Evolutionary conservation across 164 flowering plant species (phyloP).

Genomic region (Chimonanthus praecox): DNA sequence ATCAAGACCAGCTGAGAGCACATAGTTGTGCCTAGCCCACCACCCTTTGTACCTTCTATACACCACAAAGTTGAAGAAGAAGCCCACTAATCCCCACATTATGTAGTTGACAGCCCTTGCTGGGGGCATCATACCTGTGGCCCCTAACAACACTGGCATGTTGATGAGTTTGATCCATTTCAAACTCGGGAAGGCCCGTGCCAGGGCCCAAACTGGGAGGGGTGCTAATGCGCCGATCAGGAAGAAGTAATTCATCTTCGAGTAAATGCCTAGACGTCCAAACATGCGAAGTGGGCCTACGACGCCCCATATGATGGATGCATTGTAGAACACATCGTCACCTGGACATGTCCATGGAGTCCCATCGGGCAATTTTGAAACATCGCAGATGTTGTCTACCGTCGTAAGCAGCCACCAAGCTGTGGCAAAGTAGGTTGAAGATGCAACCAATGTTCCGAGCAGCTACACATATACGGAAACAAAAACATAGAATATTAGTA

Average conservation of each 20-base stretch:
- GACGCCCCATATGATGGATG: slow-evolving; percentile 26
- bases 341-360: slow-evolving; percentile 32
- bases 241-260: slow-evolving; percentile 8
- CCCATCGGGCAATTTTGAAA: slow-evolving; percentile 13
- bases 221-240: slow-evolving; percentile 7
- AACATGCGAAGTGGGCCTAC: slow-evolving; percentile 24
- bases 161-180: slow-evolving; percentile 53
- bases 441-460: slow-evolving; percentile 19
- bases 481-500: background rate
- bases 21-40: slow-evolving; percentile 69
- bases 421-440: slow-evolving; percentile 16
- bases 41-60: slow-evolving; percentile 39
- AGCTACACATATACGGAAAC: slow-evolving; percentile 2
- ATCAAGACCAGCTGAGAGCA: slow-evolving; percentile 59
- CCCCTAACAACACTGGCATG: slow-evolving; percentile 50
- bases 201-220: background rate
- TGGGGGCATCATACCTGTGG: slow-evolving; percentile 38
- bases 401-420: slow-evolving; percentile 25
- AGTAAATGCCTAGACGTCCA: slow-evolving; percentile 16
- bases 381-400: slow-evolving; percentile 22
- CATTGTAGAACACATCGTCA: slow-evolving; percentile 24
- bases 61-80: slow-evolving; percentile 43
- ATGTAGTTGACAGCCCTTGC: slow-evolving; percentile 42
- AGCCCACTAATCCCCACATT: slow-evolving; percentile 44
- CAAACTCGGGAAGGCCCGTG: slow-evolving; percentile 12